Conservation (phyloP, 257 asterid genomes). For the Forsythia suspensa region DNA sequence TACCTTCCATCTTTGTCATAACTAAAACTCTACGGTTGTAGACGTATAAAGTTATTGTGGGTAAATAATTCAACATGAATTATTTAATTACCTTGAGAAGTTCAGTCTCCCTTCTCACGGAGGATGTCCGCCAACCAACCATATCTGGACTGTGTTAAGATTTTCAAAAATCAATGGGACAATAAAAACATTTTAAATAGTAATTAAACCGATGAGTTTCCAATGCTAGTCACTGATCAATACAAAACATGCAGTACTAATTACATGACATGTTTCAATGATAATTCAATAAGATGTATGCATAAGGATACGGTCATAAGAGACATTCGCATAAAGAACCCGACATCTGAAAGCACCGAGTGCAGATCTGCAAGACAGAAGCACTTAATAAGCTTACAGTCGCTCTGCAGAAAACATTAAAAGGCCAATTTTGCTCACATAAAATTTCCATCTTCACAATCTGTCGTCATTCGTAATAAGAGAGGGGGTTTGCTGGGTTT, state of each 20-base stretch:
- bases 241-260: neutral
- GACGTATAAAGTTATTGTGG: neutral
- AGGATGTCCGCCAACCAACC: constrained; percentile 67
- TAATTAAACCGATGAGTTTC: neutral
- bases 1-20: neutral
- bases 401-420: constrained; percentile 6
- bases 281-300: constrained; percentile 6
- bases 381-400: constrained; percentile 16
- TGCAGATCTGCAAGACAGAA: constrained; percentile 67
- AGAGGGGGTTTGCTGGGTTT: constrained; percentile 76
- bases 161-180: constrained; percentile 18
- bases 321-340: constrained; percentile 80
- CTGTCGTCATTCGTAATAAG: constrained; percentile 77
- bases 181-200: constrained; percentile 12
- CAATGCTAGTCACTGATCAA: neutral
- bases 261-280: neutral
- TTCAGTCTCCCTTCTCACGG: constrained; percentile 51
- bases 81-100: constrained; percentile 38
- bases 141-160: constrained; percentile 40
- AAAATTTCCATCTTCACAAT: constrained; percentile 77
- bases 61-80: neutral
- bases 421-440: constrained; percentile 48
- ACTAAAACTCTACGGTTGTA: neutral
- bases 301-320: constrained; percentile 69
- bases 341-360: constrained; percentile 78